Evolutionary conservation across 805 yeast species (phyloP).

Genomic region (Candida morakotiae): DNA sequence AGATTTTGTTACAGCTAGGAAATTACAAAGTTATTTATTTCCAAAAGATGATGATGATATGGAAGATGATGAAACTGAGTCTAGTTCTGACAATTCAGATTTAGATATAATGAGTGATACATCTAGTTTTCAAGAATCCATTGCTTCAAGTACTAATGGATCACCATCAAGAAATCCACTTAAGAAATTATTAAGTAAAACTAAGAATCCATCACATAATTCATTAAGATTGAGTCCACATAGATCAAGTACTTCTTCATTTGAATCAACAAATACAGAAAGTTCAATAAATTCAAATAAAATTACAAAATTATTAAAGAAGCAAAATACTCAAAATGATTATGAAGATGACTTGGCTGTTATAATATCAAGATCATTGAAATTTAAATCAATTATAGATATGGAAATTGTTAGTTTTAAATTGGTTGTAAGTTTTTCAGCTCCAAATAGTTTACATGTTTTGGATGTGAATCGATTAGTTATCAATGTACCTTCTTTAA

Average conservation of each 20-base stretch:
- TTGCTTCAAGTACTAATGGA: background rate
- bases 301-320: conserved; percentile 3
- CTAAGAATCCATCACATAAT: conserved; percentile 4
- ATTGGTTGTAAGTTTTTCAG: conserved; percentile 70
- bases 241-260: background rate
- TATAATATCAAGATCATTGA: conserved; percentile 38
- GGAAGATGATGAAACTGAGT: background rate
- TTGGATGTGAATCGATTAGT: conserved; percentile 75
- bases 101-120: conserved; percentile 1
- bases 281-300: conserved; percentile 3
- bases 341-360: conserved; percentile 29
- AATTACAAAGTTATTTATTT: conserved; percentile 64
- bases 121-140: background rate
- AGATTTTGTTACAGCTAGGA: conserved; percentile 66
- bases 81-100: conserved; percentile 3
- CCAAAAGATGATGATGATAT: conserved; percentile 40
- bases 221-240: background rate
- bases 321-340: background rate
- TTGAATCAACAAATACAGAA: conserved; percentile 2
- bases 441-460: conserved; percentile 63
- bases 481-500: conserved; percentile 59
- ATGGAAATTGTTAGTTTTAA: conserved; percentile 29
- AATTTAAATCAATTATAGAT: conserved; percentile 37
- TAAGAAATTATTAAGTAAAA: conserved; percentile 9
- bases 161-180: conserved; percentile 9